Base-by-base conservation (phyloP, 139 green algal genomes). In the Penium margaritaceum region DNA sequence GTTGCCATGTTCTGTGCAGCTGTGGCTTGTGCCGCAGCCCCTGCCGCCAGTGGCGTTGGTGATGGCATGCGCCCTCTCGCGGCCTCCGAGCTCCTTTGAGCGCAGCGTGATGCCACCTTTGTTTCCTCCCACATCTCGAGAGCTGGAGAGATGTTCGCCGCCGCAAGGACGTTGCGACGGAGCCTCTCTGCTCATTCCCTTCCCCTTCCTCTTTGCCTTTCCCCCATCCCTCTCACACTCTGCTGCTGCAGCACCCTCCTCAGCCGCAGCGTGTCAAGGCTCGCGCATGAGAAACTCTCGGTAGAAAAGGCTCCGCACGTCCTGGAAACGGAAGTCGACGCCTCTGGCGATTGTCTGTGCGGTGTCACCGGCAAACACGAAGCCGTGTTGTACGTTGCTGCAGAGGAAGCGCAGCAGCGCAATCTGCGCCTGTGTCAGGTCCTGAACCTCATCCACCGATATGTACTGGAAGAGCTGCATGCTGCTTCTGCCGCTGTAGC, bases 381-480 rank as follows among this genome's bases (percentile, higher is more conserved):
- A 94, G 0, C 89, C 64, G n/a, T 57, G 57, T 33, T 90, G 86
- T 17, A 81, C 72, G 38, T 90, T 70, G 14, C 78, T 39, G 17
- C 81, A 73, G 29, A 94, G 39, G 67, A 92, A 87, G 68, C 90
- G 78, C 30, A 93, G 71, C 63, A 83, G 43, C 17, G 47, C 47
- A 12, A 95, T 77, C 83, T 95, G 85, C 0, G 86, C 88, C 69
- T 90, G 85, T 0, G 85, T 89, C 68, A 95, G 90, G 77, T 95
- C 89, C 78, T 95, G 89, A 57, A 91, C 87, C 67, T 94, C 89
- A 70, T 94, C 89, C 5, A 90, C 66, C 78, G 87, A 92, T 38
- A 95, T 69, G 53, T 63, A 85, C 54, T 89, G 74, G 14, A 95
- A 77, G n/a, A n/a, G n/a, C n/a, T n/a, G n/a, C n/a, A n/a, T n/a